Evolutionary conservation across 2,329 filamentous ascomycete species (phyloP), one percentile per base, ranked within the genome.

Genomic region (Fusarium neocosmosporiellum): DNA sequence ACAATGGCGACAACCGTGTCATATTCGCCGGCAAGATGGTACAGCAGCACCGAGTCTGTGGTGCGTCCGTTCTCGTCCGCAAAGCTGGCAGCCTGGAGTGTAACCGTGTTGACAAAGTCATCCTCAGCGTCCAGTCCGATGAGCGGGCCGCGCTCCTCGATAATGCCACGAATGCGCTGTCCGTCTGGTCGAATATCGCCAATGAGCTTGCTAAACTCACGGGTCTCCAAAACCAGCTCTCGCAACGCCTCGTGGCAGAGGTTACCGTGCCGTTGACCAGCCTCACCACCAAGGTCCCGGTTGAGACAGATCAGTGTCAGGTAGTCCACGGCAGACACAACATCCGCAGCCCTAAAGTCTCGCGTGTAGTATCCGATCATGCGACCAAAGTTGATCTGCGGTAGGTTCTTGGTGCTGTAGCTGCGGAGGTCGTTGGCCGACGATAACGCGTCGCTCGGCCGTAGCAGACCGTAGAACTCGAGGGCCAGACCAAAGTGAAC

Each of bases 311-410:
- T 95, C 65, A 99, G 85, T 7, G 92, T 90, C 55, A 99, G 90
- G 81, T 99, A 99, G 81, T 99, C 96, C 20, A 97, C 94, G 4
- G 97, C 96, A 36, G 94, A 94, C 66, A 93, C 93, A 8, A 95
- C 93, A 78, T 97, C 92, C 22, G 95, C 95, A 33, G 94, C 94
- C 60, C 96, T 92, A 89, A 99, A 99, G 82, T 98, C 95, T 62
- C 93, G 90, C 6, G 97, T 99, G 85, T 99, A 99, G 81, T 96
- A 94, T 43, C 96, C 97, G 69, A 98, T 87, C 86, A 98, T 94
- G 67, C 93, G 92, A 50, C 94, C 95, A 83, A 98, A 98, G 86
- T 96, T 98, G 83, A 99, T 92, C 81, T 98, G 95, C 7, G 95
- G 88, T 71, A 90, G 87, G 72, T 90, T 88, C 75, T 91, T 89